phyloP scores from a whole-genome alignment of 768 basidiomycete genomes.

The Hemileccinum impolitum region DNA sequence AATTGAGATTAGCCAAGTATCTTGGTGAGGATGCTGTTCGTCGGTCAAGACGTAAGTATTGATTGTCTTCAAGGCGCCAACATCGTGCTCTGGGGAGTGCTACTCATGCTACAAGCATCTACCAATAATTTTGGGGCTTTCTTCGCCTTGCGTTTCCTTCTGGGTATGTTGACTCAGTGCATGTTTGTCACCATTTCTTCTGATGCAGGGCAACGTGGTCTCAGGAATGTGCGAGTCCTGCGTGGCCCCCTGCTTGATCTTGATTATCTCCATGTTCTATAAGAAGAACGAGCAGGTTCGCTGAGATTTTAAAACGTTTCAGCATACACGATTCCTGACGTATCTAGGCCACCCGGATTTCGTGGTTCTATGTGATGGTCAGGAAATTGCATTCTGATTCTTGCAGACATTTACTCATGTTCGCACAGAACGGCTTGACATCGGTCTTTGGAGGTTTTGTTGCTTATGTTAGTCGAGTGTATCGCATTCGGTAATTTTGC shows the following conservation, averaged over 20 bases:
- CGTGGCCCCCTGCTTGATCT: conserved; percentile 59
- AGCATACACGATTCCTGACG: conserved; percentile 1
- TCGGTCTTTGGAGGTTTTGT: conserved; percentile 61
- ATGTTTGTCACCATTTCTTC: not conserved
- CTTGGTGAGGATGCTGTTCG: conserved; percentile 39
- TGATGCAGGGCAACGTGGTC: not conserved
- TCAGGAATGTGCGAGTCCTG: conserved; percentile 67
- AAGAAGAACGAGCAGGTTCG: conserved; percentile 61
- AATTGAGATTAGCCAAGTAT: conserved; percentile 56
- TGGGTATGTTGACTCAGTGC: conserved; percentile 37
- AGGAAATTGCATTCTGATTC: not conserved
- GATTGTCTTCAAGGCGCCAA: conserved; percentile 41
- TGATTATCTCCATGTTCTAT: conserved; percentile 66
- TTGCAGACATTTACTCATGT: not conserved
- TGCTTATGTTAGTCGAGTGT: conserved; percentile 45
- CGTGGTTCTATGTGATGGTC: conserved; percentile 69
- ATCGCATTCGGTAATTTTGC: not conserved
- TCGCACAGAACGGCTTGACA: conserved; percentile 52
- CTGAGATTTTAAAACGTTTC: not conserved
- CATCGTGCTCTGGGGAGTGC: conserved; percentile 55
- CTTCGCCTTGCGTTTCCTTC: conserved; percentile 58
- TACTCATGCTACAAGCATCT: conserved; percentile 59
- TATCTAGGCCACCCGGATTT: conserved; percentile 49
- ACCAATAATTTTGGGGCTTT: conserved; percentile 57
- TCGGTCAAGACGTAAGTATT: not conserved